phyloP scores from a whole-genome alignment of 352 stramenopile genomes.

The Pythium grandisporangium region DNA sequence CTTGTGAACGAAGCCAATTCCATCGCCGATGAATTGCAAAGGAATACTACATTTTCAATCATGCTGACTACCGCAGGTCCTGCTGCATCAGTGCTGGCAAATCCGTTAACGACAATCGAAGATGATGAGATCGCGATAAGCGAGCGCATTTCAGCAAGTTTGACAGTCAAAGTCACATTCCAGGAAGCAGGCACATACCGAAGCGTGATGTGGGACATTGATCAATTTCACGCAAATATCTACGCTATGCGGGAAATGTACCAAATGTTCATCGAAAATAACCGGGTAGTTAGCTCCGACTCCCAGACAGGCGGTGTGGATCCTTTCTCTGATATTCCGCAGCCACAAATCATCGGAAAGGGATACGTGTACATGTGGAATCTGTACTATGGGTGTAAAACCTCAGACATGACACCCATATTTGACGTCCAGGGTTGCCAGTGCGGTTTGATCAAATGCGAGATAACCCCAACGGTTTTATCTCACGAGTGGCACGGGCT shows the following conservation, averaged over 20 bases:
- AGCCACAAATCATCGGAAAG: conserved; percentile 64
- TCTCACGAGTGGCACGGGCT: conserved; percentile 70
- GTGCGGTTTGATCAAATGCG: conserved; percentile 38
- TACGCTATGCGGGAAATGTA: conserved; percentile 88
- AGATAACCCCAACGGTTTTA: conserved; percentile 49
- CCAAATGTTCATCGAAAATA: conserved; percentile 74
- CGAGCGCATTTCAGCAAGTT: conserved; percentile 38
- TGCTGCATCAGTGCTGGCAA: conserved; percentile 10
- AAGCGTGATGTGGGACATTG: conserved; percentile 68
- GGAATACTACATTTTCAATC: conserved; percentile 53
- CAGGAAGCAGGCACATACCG: conserved; percentile 67
- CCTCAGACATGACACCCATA: conserved; percentile 44
- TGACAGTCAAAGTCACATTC: conserved; percentile 76
- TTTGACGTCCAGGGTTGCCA: conserved; percentile 32
- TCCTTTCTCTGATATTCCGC: conserved; percentile 71
- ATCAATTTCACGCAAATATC: conserved; percentile 69
- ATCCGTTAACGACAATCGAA: conserved; percentile 18
- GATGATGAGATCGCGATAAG: conserved; percentile 47
- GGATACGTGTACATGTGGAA: conserved; percentile 58
- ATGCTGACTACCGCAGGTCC: conserved; percentile 50
- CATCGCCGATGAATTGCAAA: conserved; percentile 73
- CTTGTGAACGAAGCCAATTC: conserved; percentile 83
- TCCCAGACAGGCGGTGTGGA: conserved; percentile 18
- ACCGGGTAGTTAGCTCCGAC: conserved; percentile 18
- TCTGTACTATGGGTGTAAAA: conserved; percentile 52